Base-by-base conservation (phyloP, 805 yeast genomes). In the Myxozyma nipponensis region DNA sequence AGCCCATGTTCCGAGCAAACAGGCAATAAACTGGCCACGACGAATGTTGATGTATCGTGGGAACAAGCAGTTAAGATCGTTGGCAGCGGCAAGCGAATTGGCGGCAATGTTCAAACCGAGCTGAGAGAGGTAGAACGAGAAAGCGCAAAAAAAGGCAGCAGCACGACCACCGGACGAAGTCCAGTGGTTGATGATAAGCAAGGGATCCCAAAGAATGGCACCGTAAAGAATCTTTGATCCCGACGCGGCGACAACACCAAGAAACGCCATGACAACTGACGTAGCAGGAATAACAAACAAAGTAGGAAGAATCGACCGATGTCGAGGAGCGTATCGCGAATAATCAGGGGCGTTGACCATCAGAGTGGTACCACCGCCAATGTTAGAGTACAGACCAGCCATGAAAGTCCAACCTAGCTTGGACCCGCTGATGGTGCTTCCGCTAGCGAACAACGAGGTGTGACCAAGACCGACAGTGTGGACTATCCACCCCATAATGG, bases 401-500 rank as follows among this genome's bases (percentile, higher is more conserved):
- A 74, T 55, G 64, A 73, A 69, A 26, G 66, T 66, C 77, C 77
- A 74, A 15, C 66, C 73, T n/a, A 52, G 51, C 28, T 60, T 49
- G 18, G 65, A 55, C 39, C 63, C 54, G 9, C 67, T 65, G 26
- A 63, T 59, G 3, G 67, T 39, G 54, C 56, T 3, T 17, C 37
- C 36, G 17, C 17, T 24, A 15, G 23, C n/a, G 34, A 50, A 50
- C 17, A 50, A 46, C 5, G 41, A 26, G 13, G 36, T 25, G 39
- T 46, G 25, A 10, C 52, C 52, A 21, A 46, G 36, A 0, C 49
- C 48, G 13, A 43, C 51, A 24, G 15, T 25, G 2, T 81, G 71
- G 4, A 72, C 68, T 56, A 81, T 78, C 96, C 96, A 89, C 34
- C 87, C 75, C 59, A 89, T 72, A 63, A 89, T 86, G 0, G 82